Evolutionary conservation across 208 protist genomes (phyloP), one percentile per base, ranked within the genome.

Genomic region (Wallacemonas collosoma): DNA sequence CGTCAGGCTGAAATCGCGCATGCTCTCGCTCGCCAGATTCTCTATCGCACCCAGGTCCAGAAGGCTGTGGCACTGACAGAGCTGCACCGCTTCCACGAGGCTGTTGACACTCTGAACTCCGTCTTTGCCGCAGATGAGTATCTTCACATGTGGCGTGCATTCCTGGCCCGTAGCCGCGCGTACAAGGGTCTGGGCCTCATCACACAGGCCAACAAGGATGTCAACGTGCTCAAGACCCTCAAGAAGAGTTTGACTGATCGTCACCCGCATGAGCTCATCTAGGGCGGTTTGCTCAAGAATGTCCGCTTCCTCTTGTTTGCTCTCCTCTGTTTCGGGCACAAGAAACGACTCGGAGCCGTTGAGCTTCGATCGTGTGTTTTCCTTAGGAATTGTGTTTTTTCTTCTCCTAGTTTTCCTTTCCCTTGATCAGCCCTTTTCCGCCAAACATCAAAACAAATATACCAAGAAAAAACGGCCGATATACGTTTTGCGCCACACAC

Each of bases 141-240:
- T 77, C 85, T 96, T 60, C 89, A 96, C 77, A 94, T 96, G 89
- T 96, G 92, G 89, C 79, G 88, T 41, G 92, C 92, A 2, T 77
- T 91, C 58, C 80, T 96, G 72, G 86, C 88, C 15, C 87, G 89
- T 45, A 90, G 86, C 63, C 87, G 87, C 15, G 88, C 88, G 7
- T 86, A 91, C 76, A 90, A 93, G 75, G 77, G 77, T 3, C 80
- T 95, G 1, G 92, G 92, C 45, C 80, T 89, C 63, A 91, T 96
- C 68, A 93, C 86, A 39, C 79, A 90, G 39, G 80, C 86, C 12
- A 88, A 96, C 68, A 91, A 91, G 72, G 92, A 94, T 68, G 69
- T 91, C 75, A 91, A 93, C 79, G 76, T 79, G 26, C 83, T 96
- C 48, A 83, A 88, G 55, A 51, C 26, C 8, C 78, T 94, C 15